phyloP scores from a whole-genome alignment of 1,284 basidiomycete species.

The Cutaneotrichosporon sp. region DNA sequence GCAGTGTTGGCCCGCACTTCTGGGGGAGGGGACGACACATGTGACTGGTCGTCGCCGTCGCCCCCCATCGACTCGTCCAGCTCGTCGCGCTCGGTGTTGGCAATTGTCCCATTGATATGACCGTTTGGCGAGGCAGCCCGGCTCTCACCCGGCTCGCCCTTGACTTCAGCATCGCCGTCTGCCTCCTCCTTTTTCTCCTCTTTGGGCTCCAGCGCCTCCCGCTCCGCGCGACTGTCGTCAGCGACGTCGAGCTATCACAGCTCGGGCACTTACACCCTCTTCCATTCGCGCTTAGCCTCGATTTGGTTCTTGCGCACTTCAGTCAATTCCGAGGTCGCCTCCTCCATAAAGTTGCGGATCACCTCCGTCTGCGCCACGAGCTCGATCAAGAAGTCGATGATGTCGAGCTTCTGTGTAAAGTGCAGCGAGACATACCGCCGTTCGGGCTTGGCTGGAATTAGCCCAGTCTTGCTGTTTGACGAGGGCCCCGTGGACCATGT shows the following conservation, averaged over 20 bases:
- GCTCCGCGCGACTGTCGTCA: conserved; percentile 43
- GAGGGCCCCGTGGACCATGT: conserved; percentile 45
- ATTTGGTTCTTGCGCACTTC: conserved; percentile 92
- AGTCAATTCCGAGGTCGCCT: conserved; percentile 81
- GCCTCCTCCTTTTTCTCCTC: conserved; percentile 54
- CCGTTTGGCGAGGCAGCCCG: conserved; percentile 26
- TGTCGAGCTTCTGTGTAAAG: conserved; percentile 72
- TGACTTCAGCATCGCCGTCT: conserved; percentile 56
- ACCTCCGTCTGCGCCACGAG: conserved; percentile 82
- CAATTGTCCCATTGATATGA: conserved; percentile 19
- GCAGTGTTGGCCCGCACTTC: conserved; percentile 5
- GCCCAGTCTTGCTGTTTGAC: conserved; percentile 26
- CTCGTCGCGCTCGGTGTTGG: conserved; percentile 37
- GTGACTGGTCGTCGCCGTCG: conserved; percentile 14
- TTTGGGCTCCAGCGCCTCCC: conserved; percentile 44
- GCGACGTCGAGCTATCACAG: not conserved
- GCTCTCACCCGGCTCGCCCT: conserved; percentile 22
- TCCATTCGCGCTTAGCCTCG: conserved; percentile 82
- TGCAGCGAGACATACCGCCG: conserved; percentile 70
- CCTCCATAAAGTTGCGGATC: conserved; percentile 82
- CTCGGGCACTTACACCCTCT: conserved; percentile 73
- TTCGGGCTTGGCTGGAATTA: conserved; percentile 51
- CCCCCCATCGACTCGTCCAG: conserved; percentile 31
- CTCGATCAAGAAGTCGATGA: conserved; percentile 83
- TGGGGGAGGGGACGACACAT: conserved; percentile 5